A percentile compares a stretch with the other conserved stretches of the same genome.
Conservation (phyloP, 2,329 filamentous ascomycete species). For the Leptographium lundbergii region DNA sequence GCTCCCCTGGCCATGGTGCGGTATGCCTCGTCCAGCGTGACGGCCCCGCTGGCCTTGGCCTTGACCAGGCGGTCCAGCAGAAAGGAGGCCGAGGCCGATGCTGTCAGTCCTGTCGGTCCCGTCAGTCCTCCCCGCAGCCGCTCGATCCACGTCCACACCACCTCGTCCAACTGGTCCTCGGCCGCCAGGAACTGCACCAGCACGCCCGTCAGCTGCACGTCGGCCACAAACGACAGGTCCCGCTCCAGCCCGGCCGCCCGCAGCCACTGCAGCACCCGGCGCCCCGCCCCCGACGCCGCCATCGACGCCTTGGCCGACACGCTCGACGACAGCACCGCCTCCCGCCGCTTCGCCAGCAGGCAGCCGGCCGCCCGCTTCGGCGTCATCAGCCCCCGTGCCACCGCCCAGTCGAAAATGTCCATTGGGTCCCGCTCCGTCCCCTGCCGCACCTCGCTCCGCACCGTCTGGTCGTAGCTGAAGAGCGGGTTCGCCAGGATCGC, state of each 20-base stretch:
- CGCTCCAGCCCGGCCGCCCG: constrained; percentile 34
- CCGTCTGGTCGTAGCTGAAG: constrained; percentile 28
- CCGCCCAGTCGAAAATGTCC: constrained; percentile 43
- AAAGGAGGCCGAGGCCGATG: constrained; percentile 12
- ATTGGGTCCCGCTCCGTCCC: constrained; percentile 28
- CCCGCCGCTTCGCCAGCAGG: constrained; percentile 32
- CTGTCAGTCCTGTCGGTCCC: no score
- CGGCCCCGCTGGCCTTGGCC: constrained; percentile 19
- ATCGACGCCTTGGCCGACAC: constrained; percentile 22
- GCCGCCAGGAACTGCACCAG: constrained; percentile 39
- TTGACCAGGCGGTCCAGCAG: constrained; percentile 28
- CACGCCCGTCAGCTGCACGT: constrained; percentile 20
- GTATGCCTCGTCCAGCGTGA: constrained; percentile 37
- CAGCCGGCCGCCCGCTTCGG: constrained; percentile 39
- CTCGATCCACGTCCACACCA: constrained; percentile 40
- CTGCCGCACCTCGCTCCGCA: constrained; percentile 11
- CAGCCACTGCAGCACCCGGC: constrained; percentile 41
- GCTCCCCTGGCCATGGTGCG: constrained; percentile 33
- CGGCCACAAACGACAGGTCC: constrained; percentile 31
- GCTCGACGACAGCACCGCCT: constrained; percentile 22
- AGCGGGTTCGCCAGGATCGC: constrained; percentile 45
- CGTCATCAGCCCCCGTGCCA: constrained; percentile 44
- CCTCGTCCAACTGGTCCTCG: constrained; percentile 38
- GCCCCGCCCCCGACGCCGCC: constrained; percentile 29
- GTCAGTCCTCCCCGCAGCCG: constrained; percentile 17